Evolutionary conservation across 2,329 filamentous ascomycete genomes (phyloP).

Genomic region (Sarocladium oryzae): DNA sequence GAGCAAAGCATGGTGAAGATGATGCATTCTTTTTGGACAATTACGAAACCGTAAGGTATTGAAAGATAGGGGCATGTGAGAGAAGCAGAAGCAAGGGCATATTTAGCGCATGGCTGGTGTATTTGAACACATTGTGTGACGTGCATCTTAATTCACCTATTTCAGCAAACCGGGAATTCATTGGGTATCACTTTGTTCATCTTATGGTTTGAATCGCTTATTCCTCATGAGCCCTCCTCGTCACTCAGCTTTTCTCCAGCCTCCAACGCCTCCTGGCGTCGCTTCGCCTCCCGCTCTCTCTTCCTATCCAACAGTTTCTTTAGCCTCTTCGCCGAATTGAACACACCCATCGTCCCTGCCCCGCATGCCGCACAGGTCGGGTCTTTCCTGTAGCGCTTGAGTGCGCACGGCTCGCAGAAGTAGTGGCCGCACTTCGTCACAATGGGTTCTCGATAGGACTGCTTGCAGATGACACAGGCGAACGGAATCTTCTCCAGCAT

Average conservation of each 20-base stretch:
- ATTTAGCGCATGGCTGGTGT: too few species aligned
- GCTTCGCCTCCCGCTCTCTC: constrained; percentile 52
- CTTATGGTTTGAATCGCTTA: not conserved
- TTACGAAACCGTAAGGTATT: too few species aligned
- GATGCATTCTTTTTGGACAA: too few species aligned
- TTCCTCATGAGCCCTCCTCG: not conserved
- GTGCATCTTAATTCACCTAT: too few species aligned
- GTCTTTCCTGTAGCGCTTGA: constrained; percentile 80
- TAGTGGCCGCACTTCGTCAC: constrained; percentile 92
- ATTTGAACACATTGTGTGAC: too few species aligned
- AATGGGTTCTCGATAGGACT: constrained; percentile 71
- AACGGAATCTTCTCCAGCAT: constrained; percentile 82
- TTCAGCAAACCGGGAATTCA: too few species aligned
- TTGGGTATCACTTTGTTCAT: constrained; percentile 6
- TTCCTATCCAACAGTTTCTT: constrained; percentile 75
- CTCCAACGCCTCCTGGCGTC: constrained; percentile 46
- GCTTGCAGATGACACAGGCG: constrained; percentile 79
- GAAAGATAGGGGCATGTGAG: too few species aligned
- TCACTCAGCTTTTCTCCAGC: constrained; percentile 44
- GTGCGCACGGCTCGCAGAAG: constrained; percentile 86
- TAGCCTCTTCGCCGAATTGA: constrained; percentile 79
- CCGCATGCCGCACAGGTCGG: constrained; percentile 84
- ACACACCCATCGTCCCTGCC: constrained; percentile 78
- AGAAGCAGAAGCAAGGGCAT: too few species aligned
- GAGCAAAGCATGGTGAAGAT: not conserved